Evolutionary conservation across 2,329 filamentous ascomycete species (phyloP), one percentile per base, ranked within the genome.

Genomic region (Colletotrichum sp.): DNA sequence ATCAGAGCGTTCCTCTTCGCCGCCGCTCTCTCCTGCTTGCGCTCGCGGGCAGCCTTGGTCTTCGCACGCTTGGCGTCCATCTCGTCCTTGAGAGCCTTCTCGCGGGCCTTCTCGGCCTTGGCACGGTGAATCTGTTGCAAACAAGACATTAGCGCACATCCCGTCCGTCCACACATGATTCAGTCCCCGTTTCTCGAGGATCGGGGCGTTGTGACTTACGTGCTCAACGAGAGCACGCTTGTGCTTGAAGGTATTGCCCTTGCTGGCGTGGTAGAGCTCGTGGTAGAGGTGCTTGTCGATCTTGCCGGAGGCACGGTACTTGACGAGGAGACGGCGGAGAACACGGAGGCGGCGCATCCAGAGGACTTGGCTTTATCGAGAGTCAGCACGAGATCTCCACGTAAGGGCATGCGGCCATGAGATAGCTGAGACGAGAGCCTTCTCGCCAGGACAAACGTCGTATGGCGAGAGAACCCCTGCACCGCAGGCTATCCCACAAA

Each of bases 211-310:
- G 72, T 69, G 83, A 95, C 97, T 85, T 97, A 99, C 97, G 91
- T 99, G 97, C 93, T 99, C 97, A 87, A 99, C 95, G 83, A 99
- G 93, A 85, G 96, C 97, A 90, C 97, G 94, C 96, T 98, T 99
- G 95, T 99, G 97, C 96, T 99, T 99, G 94, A 99, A 99, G 87
- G 97, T 96, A 94, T 99, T 99, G 97, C 97, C 97, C 96, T 99
- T 99, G 93, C 94, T 97, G 87, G 98, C 91, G 89, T 98, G 97
- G 93, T 99, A 99, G 81, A 99, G 95, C 91, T 98, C 96, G 93
- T 99, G 97, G 93, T 99, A 99, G 77, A 99, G 95, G 92, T 99
- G 97, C 94, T 99, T 99, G 91, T 99, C 97, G 87, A 99, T 99
- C 94, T 99, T 99, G 89, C 97, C 97, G 84, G 94, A 94, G 88